Evolutionary conservation across 495 filamentous ascomycete species (phyloP).

Genomic region (Penicillium cosmopolitanum): DNA sequence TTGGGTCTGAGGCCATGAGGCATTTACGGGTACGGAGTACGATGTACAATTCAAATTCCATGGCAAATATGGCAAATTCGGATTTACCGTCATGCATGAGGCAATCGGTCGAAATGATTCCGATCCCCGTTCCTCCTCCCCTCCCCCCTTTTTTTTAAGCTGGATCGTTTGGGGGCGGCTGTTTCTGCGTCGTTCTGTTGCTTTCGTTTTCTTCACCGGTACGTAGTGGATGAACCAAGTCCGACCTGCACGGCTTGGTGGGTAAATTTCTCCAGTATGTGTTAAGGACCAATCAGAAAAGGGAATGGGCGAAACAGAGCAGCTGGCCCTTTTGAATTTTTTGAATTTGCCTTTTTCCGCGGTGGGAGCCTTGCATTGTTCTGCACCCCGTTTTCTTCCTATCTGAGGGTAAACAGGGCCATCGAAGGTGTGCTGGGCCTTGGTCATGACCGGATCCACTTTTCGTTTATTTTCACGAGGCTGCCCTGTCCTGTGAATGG

Average conservation of each 20-base stretch:
- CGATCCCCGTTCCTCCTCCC: background rate
- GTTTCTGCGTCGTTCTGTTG: background rate
- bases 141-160: background rate
- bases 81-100: background rate
- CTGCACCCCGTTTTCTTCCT: slow-evolving; percentile 24
- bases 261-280: slow-evolving; percentile 6
- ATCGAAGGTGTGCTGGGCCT: slow-evolving; percentile 2
- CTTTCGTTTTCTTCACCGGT: slow-evolving; percentile 22
- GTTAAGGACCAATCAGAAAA: slow-evolving; percentile 34
- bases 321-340: slow-evolving; percentile 3
- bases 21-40: background rate
- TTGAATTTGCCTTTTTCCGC: slow-evolving; percentile 28
- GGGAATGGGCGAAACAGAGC: slow-evolving; percentile 16
- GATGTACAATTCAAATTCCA: background rate
- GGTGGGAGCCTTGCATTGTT: slow-evolving; percentile 40
- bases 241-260: slow-evolving; percentile 39
- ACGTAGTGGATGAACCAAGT: slow-evolving; percentile 24
- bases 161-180: background rate
- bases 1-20: background rate
- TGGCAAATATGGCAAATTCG: background rate
- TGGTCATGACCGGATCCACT: slow-evolving; percentile 1
- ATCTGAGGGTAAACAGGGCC: slow-evolving; percentile 12
- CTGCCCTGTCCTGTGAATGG: background rate
- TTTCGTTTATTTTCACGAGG: slow-evolving; percentile 16
- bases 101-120: background rate